These are phyloP conservation scores for Colletotrichum tabaci DNA, from an alignment of 2,329 filamentous ascomycete genomes.

Conservation along the genomic window DNA sequence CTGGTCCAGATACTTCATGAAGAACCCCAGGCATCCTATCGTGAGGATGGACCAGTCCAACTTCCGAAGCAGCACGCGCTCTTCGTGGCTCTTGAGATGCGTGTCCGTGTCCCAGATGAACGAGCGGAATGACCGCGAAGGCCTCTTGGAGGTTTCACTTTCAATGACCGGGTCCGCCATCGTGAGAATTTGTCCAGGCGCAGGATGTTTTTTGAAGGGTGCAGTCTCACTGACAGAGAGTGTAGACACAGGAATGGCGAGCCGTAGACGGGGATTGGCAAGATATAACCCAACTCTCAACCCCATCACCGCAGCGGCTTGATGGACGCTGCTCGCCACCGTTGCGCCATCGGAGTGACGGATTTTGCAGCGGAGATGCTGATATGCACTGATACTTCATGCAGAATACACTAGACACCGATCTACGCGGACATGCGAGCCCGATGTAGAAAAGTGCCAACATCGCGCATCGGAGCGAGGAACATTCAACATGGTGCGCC, in stretches of 20 bases:
- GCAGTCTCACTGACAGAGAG: background rate
- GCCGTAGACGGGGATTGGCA: background rate
- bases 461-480: background rate
- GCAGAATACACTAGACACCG: background rate
- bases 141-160: background rate
- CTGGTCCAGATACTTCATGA: conserved; percentile 48
- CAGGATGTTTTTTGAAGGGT: too few relatives aligned
- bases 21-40: conserved; percentile 35
- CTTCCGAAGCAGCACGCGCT: conserved; percentile 47
- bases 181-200: background rate
- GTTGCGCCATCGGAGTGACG: conserved; percentile 12
- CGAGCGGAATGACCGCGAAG: conserved; percentile 46
- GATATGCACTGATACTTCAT: background rate
- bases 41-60: conserved; percentile 46
- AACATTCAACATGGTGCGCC: background rate
- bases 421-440: conserved; percentile 8
- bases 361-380: background rate
- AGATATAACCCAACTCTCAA: background rate
- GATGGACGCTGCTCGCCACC: background rate
- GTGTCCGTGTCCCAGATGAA: conserved; percentile 50
- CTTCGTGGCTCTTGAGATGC: conserved; percentile 47
- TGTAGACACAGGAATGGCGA: too few relatives aligned
- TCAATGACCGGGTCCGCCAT: conserved; percentile 10
- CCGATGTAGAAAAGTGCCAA: conserved; percentile 16
- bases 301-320: too few relatives aligned